Evolutionary conservation across 371 early-diverging fungal genomes (phyloP).

Genomic region (Rhizopus stolonifer): DNA sequence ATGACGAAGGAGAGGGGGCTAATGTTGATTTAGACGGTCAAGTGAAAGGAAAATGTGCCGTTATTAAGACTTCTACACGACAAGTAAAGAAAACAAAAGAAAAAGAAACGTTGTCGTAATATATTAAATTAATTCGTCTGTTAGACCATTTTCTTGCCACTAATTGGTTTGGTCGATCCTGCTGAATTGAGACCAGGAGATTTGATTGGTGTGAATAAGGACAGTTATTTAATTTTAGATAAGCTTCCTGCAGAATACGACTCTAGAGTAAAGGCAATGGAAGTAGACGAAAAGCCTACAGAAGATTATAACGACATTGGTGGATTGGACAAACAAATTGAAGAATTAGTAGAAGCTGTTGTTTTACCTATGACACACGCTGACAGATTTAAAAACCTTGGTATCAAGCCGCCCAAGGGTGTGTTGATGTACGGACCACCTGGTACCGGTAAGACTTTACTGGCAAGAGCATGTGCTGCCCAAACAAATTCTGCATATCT

Average conservation of each 20-base stretch:
- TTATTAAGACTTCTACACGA: slow-evolving; percentile 95
- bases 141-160: slow-evolving; percentile 95
- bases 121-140: background rate
- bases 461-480: slow-evolving; percentile 98
- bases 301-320: slow-evolving; percentile 99
- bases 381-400: slow-evolving; percentile 95
- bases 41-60: slow-evolving; percentile 96
- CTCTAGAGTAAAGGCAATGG: slow-evolving; percentile 99
- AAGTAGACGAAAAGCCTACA: slow-evolving; percentile 99
- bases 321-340: slow-evolving; percentile 98
- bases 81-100: slow-evolving; percentile 62
- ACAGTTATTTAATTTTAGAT: slow-evolving; percentile 98
- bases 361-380: slow-evolving; percentile 98
- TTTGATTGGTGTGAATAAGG: slow-evolving; percentile 99
- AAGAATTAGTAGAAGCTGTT: slow-evolving; percentile 98
- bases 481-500: slow-evolving; percentile 97
- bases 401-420: slow-evolving; percentile 98
- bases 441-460: slow-evolving; percentile 95
- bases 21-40: slow-evolving; percentile 91
- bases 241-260: slow-evolving; percentile 99
- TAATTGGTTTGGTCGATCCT: slow-evolving; percentile 97
- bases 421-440: slow-evolving; percentile 99
- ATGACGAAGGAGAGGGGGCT: slow-evolving; percentile 90
- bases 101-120: background rate
- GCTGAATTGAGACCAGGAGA: slow-evolving; percentile 96